Percentiles rank a stretch among this genome's conserved stretches.
These are phyloP conservation scores for Podospora fimiseda DNA, from an alignment of 495 filamentous ascomycete genomes.

Conservation along the genomic window DNA sequence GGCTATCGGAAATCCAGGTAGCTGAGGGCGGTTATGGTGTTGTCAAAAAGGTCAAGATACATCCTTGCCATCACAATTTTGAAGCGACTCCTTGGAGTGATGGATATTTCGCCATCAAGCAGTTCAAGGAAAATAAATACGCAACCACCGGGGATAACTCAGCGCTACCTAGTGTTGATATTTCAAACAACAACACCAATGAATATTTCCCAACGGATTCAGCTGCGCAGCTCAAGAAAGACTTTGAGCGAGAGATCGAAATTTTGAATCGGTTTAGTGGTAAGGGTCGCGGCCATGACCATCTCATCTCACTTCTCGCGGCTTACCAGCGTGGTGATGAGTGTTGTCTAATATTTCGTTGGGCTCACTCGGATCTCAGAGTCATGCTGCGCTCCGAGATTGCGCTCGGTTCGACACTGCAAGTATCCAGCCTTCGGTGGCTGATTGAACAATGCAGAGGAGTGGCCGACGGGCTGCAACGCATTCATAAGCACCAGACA, in stretches of 20 bases:
- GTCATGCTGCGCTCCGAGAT: neutral
- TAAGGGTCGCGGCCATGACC: neutral
- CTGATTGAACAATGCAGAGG: constrained; percentile 3
- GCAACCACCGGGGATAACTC: too few species aligned
- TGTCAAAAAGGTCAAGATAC: constrained; percentile 6
- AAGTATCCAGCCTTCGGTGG: constrained; percentile 2
- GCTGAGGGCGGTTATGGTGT: constrained; percentile 3
- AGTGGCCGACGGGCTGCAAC: neutral
- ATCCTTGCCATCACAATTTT: neutral
- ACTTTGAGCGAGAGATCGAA: constrained; percentile 9
- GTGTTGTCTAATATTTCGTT: constrained; percentile 9
- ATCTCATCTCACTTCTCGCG: constrained; percentile 7
- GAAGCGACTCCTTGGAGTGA: neutral
- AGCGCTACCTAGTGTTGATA: too few species aligned
- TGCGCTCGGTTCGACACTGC: neutral
- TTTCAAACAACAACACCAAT: neutral
- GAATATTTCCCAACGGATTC: neutral
- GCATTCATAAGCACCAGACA: constrained; percentile 4
- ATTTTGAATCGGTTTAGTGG: constrained; percentile 6
- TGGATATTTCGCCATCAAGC: neutral
- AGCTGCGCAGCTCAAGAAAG: neutral
- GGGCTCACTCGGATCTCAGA: constrained; percentile 9
- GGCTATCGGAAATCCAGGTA: neutral
- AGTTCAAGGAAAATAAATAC: neutral
- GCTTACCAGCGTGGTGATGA: constrained; percentile 8